phyloP scores from a whole-genome alignment of 306 rosid species.

The Sophora flavescens region DNA sequence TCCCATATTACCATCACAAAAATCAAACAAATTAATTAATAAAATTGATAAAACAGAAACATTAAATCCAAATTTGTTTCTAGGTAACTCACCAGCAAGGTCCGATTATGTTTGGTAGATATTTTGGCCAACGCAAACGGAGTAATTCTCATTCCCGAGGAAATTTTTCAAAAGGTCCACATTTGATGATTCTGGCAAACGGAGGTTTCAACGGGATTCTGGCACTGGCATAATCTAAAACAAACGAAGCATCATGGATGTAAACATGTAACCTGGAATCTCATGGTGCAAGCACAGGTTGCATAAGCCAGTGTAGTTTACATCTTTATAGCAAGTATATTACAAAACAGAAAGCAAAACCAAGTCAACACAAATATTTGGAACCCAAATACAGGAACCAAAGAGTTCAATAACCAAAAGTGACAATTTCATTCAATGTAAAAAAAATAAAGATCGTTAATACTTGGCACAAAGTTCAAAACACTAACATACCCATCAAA shows the following conservation, averaged over 20 bases:
- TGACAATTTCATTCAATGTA: constrained; percentile 39
- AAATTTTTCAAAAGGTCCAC: constrained; percentile 96
- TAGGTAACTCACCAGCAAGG: constrained; percentile 85
- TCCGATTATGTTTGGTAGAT: too few species aligned
- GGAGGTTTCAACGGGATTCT: too few species aligned
- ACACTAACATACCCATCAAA: constrained; percentile 47
- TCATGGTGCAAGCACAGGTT: constrained; percentile 42
- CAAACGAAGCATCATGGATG: constrained; percentile 95
- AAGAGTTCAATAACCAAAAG: constrained; percentile 42
- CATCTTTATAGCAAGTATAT: constrained; percentile 41
- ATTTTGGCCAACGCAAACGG: too few species aligned
- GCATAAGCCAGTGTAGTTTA: constrained; percentile 36
- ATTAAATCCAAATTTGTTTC: constrained; percentile 16
- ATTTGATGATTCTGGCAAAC: too few species aligned
- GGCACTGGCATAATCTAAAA: too few species aligned
- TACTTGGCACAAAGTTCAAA: constrained; percentile 38
- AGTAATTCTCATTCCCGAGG: too few species aligned
- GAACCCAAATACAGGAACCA: constrained; percentile 41
- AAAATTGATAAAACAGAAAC: constrained; percentile 38
- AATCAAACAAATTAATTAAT: constrained; percentile 34
- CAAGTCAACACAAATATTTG: constrained; percentile 29
- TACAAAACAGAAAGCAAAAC: constrained; percentile 22
- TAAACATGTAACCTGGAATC: constrained; percentile 94
- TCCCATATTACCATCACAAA: constrained; percentile 40
- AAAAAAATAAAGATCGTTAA: constrained; percentile 8